These are phyloP conservation scores for Trypanosomatidae sp. DNA, from an alignment of 208 protist genomes.

Conservation along the genomic window DNA sequence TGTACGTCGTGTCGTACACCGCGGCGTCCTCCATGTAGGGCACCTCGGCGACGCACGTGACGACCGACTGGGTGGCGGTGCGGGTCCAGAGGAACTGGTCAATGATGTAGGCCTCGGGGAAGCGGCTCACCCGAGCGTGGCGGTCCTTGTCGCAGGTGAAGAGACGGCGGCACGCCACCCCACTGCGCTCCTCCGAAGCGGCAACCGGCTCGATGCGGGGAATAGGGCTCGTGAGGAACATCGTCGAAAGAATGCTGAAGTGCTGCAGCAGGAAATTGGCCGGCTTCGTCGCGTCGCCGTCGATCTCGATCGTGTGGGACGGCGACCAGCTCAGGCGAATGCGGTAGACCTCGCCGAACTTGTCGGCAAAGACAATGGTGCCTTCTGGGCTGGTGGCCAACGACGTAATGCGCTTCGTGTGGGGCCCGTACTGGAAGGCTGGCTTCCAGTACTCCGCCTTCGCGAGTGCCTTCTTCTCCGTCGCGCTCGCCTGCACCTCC, in stretches of 20 bases:
- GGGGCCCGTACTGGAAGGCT: constrained; percentile 71
- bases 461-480: constrained; percentile 12
- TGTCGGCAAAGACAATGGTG: constrained; percentile 85
- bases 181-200: constrained; percentile 27
- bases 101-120: constrained; percentile 75
- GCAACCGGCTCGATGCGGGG: constrained; percentile 33
- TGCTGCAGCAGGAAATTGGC: constrained; percentile 86
- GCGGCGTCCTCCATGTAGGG: constrained; percentile 33
- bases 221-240: no score
- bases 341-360: constrained; percentile 88
- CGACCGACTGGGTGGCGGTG: constrained; percentile 36
- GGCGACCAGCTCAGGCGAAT: constrained; percentile 57
- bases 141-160: constrained; percentile 87
- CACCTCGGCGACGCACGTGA: constrained; percentile 78
- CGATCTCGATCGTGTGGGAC: constrained; percentile 46
- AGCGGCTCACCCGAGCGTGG: constrained; percentile 78
- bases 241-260: no score
- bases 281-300: constrained; percentile 38
- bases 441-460: constrained; percentile 42
- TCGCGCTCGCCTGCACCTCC: neutral
- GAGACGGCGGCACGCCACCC: constrained; percentile 45
- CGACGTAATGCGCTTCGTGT: constrained; percentile 83
- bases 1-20: constrained; percentile 11
- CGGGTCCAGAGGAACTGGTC: constrained; percentile 84
- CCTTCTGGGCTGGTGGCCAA: constrained; percentile 49